These are phyloP conservation scores for Eutrema japonicum DNA, from an alignment of 345 rosid species.

Conservation along the genomic window DNA sequence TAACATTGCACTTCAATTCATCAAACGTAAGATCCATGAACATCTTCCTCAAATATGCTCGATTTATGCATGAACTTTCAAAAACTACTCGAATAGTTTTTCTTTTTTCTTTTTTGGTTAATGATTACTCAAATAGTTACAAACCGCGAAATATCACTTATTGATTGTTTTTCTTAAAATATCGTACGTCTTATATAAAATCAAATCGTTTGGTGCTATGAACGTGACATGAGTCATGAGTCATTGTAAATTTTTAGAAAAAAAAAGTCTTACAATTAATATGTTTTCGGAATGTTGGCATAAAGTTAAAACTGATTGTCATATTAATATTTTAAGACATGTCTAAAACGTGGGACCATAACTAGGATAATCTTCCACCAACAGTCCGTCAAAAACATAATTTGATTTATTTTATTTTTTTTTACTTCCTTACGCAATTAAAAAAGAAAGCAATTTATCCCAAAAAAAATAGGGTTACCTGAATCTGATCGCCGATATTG, in stretches of 20 bases:
- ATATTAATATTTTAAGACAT: constrained; percentile 18
- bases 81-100: background rate
- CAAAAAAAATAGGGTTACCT: constrained; percentile 49
- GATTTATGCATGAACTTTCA: constrained; percentile 6
- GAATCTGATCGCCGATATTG: constrained; percentile 91
- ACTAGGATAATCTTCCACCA: constrained; percentile 13
- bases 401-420: no score
- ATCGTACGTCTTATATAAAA: background rate
- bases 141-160: background rate
- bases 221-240: background rate
- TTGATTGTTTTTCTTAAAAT: background rate
- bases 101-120: background rate
- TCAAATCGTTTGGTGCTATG: background rate
- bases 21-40: background rate
- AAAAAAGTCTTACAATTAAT: background rate
- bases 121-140: background rate
- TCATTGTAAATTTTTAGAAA: background rate
- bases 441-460: background rate
- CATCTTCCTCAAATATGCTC: background rate
- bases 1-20: background rate
- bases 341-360: constrained; percentile 36
- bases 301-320: constrained; percentile 29
- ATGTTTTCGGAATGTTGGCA: background rate
- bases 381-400: background rate
- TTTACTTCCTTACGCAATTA: background rate